Evolutionary conservation across 1,139 yeast genomes (phyloP).

Genomic region (Kodamaea sp.): DNA sequence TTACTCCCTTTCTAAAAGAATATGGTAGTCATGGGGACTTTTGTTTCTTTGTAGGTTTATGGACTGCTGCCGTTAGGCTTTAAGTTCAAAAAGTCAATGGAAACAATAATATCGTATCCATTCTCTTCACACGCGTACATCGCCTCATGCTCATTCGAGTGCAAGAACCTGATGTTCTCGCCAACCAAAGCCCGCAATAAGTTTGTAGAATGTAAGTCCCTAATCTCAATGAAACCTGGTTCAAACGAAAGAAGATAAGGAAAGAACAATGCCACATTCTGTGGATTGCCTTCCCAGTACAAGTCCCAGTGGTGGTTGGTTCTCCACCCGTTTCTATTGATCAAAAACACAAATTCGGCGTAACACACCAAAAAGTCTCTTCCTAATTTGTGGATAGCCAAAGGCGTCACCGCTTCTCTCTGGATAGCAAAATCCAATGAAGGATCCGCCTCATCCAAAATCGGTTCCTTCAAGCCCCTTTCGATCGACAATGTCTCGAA

Average conservation of each 20-base stretch:
- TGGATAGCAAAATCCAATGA: slow-evolving; percentile 93
- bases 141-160: slow-evolving; percentile 90
- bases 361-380: slow-evolving; percentile 85
- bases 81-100: slow-evolving; percentile 74
- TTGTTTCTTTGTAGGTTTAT: too few species aligned
- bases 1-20: too few species aligned
- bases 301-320: slow-evolving; percentile 92
- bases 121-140: slow-evolving; percentile 89
- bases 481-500: slow-evolving; percentile 91
- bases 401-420: slow-evolving; percentile 77
- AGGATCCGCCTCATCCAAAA: slow-evolving; percentile 94
- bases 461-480: slow-evolving; percentile 70
- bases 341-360: slow-evolving; percentile 91
- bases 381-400: slow-evolving; percentile 87
- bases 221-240: slow-evolving; percentile 83
- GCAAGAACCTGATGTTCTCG: slow-evolving; percentile 85
- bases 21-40: too few species aligned
- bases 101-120: slow-evolving; percentile 89
- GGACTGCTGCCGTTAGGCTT: slow-evolving; percentile 38
- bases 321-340: slow-evolving; percentile 95
- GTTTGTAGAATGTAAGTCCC: slow-evolving; percentile 88
- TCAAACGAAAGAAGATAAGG: slow-evolving; percentile 93
- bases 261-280: slow-evolving; percentile 87
- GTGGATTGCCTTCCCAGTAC: slow-evolving; percentile 96
- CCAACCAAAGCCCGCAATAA: slow-evolving; percentile 90